Conservation (phyloP, 495 filamentous ascomycete species). For the Cenococcum geophilum region DNA sequence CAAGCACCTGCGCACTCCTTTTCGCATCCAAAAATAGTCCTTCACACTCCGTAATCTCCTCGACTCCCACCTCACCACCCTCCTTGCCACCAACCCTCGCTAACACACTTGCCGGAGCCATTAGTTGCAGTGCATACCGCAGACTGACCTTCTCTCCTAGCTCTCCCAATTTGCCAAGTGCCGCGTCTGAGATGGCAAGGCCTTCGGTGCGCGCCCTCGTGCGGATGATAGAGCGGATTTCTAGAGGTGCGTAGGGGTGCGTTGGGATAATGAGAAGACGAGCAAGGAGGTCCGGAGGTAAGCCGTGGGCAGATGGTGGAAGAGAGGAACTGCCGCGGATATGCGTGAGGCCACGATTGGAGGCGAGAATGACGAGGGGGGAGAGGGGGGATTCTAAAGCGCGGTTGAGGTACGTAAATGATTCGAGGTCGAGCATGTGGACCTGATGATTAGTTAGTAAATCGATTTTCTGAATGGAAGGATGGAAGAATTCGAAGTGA, state of each 20-base stretch:
- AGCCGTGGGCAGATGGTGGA: conserved; percentile 69
- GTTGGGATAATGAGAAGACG: conserved; percentile 95
- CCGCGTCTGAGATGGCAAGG: conserved; percentile 70
- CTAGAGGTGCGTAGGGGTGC: conserved; percentile 70
- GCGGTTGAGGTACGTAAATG: conserved; percentile 97
- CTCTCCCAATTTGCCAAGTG: conserved; percentile 75
- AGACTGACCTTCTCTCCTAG: conserved; percentile 82
- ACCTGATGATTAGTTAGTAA: conserved; percentile 50
- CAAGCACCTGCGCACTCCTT: conserved; percentile 56
- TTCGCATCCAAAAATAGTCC: conserved; percentile 86
- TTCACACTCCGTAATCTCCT: conserved; percentile 82
- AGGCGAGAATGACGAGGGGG: conserved; percentile 94
- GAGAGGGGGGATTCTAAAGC: conserved; percentile 89
- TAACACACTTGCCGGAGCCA: conserved; percentile 77
- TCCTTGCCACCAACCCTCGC: conserved; percentile 54
- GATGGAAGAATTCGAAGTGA: neutral
- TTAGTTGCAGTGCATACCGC: conserved; percentile 84
- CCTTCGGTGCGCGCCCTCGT: conserved; percentile 76
- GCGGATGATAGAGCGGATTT: conserved; percentile 84
- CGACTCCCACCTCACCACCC: conserved; percentile 66
- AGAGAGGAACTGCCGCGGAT: conserved; percentile 68
- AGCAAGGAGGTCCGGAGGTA: conserved; percentile 85
- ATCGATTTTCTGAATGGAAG: too few relatives aligned
- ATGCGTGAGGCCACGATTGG: conserved; percentile 85
- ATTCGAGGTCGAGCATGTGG: conserved; percentile 98